A percentile compares a stretch with the other conserved stretches of the same genome.
phyloP scores from a whole-genome alignment of 2,329 filamentous ascomycete species.

The Salinomyces thailandicus region DNA sequence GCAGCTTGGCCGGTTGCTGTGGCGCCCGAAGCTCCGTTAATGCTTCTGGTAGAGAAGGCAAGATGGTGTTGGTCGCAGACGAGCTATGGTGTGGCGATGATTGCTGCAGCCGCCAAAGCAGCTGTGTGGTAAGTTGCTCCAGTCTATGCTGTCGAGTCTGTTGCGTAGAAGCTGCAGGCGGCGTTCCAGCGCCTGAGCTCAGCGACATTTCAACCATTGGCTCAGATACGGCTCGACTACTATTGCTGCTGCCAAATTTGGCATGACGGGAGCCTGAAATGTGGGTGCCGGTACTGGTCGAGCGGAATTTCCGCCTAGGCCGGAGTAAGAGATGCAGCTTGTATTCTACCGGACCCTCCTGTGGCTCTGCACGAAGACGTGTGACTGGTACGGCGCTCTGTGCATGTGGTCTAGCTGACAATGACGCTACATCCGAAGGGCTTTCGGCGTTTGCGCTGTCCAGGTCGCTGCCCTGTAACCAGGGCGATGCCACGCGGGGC shows the following conservation, averaged over 20 bases:
- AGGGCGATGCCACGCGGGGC: conserved; percentile 80
- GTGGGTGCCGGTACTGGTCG: conserved; percentile 53
- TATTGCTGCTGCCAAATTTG: conserved; percentile 16
- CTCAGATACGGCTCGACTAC: conserved; percentile 15
- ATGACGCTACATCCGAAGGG: neutral
- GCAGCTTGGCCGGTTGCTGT: conserved; percentile 43
- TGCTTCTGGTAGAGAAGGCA: conserved; percentile 64
- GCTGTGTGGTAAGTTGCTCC: conserved; percentile 85
- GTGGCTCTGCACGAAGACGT: conserved; percentile 78
- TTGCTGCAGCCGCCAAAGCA: conserved; percentile 90
- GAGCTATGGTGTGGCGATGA: conserved; percentile 84
- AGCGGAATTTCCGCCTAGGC: conserved; percentile 59
- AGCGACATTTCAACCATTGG: conserved; percentile 12
- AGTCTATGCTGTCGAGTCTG: conserved; percentile 73
- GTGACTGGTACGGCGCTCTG: conserved; percentile 38
- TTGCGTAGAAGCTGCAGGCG: conserved; percentile 38
- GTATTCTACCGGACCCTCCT: conserved; percentile 91
- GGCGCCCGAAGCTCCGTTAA: conserved; percentile 49
- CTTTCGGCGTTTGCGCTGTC: neutral
- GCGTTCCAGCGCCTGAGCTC: conserved; percentile 7
- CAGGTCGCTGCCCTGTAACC: conserved; percentile 44
- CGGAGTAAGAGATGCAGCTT: conserved; percentile 84
- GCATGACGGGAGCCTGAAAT: conserved; percentile 44
- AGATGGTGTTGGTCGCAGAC: conserved; percentile 60
- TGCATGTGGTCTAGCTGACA: neutral